Evolutionary conservation across 176 grass and related monocot genomes (phyloP), one percentile per base, ranked within the genome.

Genomic region (Echinochloa phyllopogon): DNA sequence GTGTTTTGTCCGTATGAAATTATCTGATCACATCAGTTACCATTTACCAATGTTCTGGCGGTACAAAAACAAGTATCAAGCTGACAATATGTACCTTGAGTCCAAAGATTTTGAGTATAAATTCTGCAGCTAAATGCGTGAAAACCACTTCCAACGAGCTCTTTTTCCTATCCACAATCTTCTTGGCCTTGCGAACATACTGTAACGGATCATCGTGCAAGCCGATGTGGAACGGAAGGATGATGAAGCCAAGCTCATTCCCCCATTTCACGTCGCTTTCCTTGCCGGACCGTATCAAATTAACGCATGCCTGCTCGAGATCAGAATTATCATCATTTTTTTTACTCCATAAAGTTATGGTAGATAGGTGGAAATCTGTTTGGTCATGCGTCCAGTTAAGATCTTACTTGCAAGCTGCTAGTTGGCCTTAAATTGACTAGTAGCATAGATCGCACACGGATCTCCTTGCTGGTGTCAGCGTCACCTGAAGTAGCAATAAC

Each of bases 381-480:
- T 65, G 27, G 20, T 68, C 11, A 25, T 85, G 23, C 14, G 25
- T 33, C 33, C 10, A 27, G 15, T 38, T 36, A 52, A 23, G 17
- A 33, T 82, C 85, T 84, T 65, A 97, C 95, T 68, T 89, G 88
- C 33, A 97, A 81, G 83, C 90, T 93, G 29, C 86, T 93, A 2
- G 77, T 86, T 37, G 86, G 90, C 50, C 92, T 85, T 59, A 94
- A 81, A 25, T 97, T 97, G 66, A 97, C 88, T 13, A 93, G 92
- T 47, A 97, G 91, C 8, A 94, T 85, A 47, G 95, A 94, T 16
- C 95, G 85, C 74, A 97, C 21, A 40, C 82, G 80, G n/a, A 89
- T 89, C 63, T 89, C 92, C 56, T 78, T 82, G 36, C 66, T 56
- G 12, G 74, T 79, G 48, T 88, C 82, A 20, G 24, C 74, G 43